phyloP scores from a whole-genome alignment of 257 asterid species.

The Fraxinus americana region DNA sequence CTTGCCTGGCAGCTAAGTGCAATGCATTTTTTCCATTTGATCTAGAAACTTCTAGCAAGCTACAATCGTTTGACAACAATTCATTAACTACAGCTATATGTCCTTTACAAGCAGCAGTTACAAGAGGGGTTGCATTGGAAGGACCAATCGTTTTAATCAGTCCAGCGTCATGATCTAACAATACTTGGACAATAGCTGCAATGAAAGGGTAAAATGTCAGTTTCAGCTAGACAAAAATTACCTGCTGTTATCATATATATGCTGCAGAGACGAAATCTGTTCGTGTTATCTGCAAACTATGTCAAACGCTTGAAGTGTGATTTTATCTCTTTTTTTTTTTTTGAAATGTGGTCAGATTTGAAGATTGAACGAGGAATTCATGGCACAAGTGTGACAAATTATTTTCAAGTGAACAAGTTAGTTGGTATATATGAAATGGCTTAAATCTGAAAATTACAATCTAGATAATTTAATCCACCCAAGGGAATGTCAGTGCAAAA shows the following conservation, averaged over 20 bases:
- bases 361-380: background rate
- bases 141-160: slow-evolving; percentile 58
- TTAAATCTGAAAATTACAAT: background rate
- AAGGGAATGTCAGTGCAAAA: background rate
- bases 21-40: slow-evolving; percentile 58
- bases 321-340: background rate
- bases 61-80: slow-evolving; percentile 46
- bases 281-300: background rate
- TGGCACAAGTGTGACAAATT: background rate
- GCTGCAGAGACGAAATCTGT: background rate
- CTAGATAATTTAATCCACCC: background rate
- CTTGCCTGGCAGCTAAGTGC: slow-evolving; percentile 63
- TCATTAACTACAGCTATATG: slow-evolving; percentile 49
- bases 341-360: background rate
- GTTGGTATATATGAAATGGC: background rate
- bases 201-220: background rate
- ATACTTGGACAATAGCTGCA: slow-evolving; percentile 52
- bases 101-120: slow-evolving; percentile 60
- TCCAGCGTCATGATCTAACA: slow-evolving; percentile 48
- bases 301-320: background rate
- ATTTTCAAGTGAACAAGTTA: background rate
- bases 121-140: slow-evolving; percentile 60
- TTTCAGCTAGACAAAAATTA: background rate
- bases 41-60: slow-evolving; percentile 48
- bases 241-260: background rate